Evolutionary conservation across 164 flowering plant genomes (phyloP), one percentile per base, ranked within the genome.

Genomic region (Paratinospora sagittata): DNA sequence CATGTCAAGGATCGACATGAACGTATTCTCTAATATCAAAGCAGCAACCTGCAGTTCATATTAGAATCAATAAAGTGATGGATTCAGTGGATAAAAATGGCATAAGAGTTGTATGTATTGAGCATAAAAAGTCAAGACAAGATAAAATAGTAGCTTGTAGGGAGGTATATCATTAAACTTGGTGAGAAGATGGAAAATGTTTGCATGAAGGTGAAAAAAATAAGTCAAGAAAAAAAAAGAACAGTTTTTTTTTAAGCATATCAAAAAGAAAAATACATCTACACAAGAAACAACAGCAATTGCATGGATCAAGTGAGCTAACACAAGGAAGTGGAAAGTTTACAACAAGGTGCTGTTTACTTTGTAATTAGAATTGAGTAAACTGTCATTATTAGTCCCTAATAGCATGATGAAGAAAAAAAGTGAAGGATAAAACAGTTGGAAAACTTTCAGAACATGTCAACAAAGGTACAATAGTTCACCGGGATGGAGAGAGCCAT

Each of bases 1-100:
- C 99, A 96, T 89, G 78, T 96, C 99, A 74, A 96, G 79, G 75
- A 96, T 90, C n/a, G 99, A 96, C 58, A 97, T 96, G 77, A 96
- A 96, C 24, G 99, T 96, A 74, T 96, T 96, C 78, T 96, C 99
- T 74, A 96, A 75, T 74, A 96, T 90, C 73, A 96, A 65, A 57
- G 87, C 96, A 79, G 93, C 82, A 69, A 93, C 88, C 99, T 93
- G 81, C 45, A 78, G 69, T 8, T 41, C 23, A 77, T 43, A 13
- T 14, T 19, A 74, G 45, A 30, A 14, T 16, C 23, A 21, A 27
- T 65, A 4, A 23, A 26, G 24, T 11, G 7, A 26, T 34, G 26
- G 16, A 43, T 43, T 57, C 66, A 19, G 26, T 3, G 14, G 14
- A 70, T 55, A 30, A 19, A 30, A 34, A 65, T 65, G 34, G 37